phyloP scores from a whole-genome alignment of 2,329 filamentous ascomycete species.

The Exutisphaerella laricina region DNA sequence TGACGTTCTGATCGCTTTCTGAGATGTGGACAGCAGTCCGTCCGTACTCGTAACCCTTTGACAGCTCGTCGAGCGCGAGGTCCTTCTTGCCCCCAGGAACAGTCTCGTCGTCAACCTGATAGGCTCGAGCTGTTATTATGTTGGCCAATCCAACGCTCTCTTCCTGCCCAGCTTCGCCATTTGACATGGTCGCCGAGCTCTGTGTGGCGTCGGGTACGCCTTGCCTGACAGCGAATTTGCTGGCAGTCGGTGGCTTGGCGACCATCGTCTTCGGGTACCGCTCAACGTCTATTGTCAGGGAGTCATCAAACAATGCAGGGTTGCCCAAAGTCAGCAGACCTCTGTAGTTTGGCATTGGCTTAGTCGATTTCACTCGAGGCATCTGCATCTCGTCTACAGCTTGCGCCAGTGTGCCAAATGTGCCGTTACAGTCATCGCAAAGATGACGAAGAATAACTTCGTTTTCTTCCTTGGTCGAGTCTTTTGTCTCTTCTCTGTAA shows the following conservation, averaged over 20 bases:
- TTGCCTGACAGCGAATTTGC: slow-evolving; percentile 60
- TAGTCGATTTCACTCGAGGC: slow-evolving; percentile 69
- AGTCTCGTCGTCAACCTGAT: slow-evolving; percentile 70
- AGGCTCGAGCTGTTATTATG: slow-evolving; percentile 72
- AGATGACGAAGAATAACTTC: slow-evolving; percentile 63
- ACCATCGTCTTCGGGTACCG: slow-evolving; percentile 82
- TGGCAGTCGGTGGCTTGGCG: slow-evolving; percentile 68
- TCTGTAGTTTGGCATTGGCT: slow-evolving; percentile 71
- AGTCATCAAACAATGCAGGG: slow-evolving; percentile 63
- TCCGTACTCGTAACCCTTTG: slow-evolving; percentile 93
- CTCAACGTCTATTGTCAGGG: slow-evolving; percentile 79
- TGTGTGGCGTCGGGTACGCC: slow-evolving; percentile 50
- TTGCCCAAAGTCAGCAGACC: slow-evolving; percentile 77
- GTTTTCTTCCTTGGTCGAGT: slow-evolving; percentile 63
- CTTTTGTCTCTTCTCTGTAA: slow-evolving; percentile 86
- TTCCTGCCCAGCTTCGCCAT: slow-evolving; percentile 30
- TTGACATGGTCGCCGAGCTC: slow-evolving; percentile 45
- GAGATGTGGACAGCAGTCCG: slow-evolving; percentile 85
- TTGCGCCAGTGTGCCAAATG: slow-evolving; percentile 78
- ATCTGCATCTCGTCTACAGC: slow-evolving; percentile 74
- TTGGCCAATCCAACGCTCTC: slow-evolving; percentile 50
- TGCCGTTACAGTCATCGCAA: slow-evolving; percentile 62
- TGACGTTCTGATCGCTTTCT: slow-evolving; percentile 79
- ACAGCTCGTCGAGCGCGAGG: slow-evolving; percentile 73
- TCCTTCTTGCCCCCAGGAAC: slow-evolving; percentile 75